These are phyloP conservation scores for Tremellales sp. DNA, from an alignment of 1,284 basidiomycete species.

Conservation along the genomic window DNA sequence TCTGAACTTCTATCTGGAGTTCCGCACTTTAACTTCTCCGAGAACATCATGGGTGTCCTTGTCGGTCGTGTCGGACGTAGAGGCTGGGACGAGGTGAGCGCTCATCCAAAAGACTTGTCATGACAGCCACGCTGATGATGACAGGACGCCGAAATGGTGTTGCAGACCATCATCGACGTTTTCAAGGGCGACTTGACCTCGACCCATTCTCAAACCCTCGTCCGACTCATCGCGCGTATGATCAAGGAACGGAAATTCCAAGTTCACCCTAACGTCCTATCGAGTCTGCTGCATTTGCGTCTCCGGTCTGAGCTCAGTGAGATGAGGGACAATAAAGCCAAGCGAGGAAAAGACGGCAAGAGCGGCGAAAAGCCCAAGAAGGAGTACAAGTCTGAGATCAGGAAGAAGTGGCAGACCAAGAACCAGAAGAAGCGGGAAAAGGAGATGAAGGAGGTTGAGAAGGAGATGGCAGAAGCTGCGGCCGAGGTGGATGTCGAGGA, in stretches of 20 bases:
- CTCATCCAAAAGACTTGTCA: neutral
- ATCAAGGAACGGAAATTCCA: conserved; percentile 89
- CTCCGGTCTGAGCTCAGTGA: conserved; percentile 75
- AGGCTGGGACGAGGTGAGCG: conserved; percentile 76
- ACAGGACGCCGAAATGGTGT: conserved; percentile 74
- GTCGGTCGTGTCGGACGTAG: conserved; percentile 78
- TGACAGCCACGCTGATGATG: neutral
- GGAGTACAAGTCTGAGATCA: conserved; percentile 59
- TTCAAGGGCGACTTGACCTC: conserved; percentile 78
- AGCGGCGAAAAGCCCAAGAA: conserved; percentile 54
- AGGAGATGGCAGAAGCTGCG: conserved; percentile 88
- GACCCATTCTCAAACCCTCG: conserved; percentile 76
- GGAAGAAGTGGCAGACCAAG: conserved; percentile 72
- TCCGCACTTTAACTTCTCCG: conserved; percentile 96
- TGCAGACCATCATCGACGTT: conserved; percentile 71
- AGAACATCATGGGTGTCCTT: conserved; percentile 85
- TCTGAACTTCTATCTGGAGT: conserved; percentile 76
- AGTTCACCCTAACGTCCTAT: conserved; percentile 83
- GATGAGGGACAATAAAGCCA: conserved; percentile 50
- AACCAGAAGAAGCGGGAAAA: conserved; percentile 74
- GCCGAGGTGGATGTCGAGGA: conserved; percentile 93
- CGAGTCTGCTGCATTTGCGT: conserved; percentile 78
- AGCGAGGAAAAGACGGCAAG: conserved; percentile 51
- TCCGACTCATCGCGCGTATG: conserved; percentile 90
- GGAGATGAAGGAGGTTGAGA: conserved; percentile 77